Conservation (phyloP, 805 yeast genomes). For the Pichia gijzeniarum region DNA sequence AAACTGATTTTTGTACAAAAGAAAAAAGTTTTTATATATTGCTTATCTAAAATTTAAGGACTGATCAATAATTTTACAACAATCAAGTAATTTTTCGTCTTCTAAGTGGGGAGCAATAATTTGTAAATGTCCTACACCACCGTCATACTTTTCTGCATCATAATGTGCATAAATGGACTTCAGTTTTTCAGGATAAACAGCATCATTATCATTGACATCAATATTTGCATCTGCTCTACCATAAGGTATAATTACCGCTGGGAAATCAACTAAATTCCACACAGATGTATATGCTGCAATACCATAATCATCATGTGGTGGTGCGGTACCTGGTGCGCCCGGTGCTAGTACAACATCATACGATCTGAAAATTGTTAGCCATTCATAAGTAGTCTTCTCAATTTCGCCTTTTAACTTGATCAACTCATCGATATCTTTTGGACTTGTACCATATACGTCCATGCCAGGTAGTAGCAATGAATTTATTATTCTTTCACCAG, state of each 20-base stretch:
- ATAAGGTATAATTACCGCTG: conserved; percentile 58
- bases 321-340: conserved; percentile 61
- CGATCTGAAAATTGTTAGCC: conserved; percentile 40
- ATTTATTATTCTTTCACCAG: conserved; percentile 40
- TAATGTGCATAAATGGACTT: conserved; percentile 14
- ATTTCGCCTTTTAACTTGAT: conserved; percentile 48
- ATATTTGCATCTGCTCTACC: conserved; percentile 46
- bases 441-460: conserved; percentile 42
- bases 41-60: conserved; percentile 14
- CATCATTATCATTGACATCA: conserved; percentile 12
- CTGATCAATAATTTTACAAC: conserved; percentile 25
- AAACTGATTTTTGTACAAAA: neutral
- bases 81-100: conserved; percentile 46
- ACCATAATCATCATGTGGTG: conserved; percentile 44
- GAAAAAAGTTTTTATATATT: too few species aligned
- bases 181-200: conserved; percentile 1
- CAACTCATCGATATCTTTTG: conserved; percentile 48
- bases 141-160: conserved; percentile 38
- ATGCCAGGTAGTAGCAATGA: conserved; percentile 52
- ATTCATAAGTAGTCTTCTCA: conserved; percentile 48
- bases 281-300: conserved; percentile 52
- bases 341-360: conserved; percentile 66
- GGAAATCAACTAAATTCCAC: conserved; percentile 66
- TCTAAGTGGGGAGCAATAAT: conserved; percentile 41
- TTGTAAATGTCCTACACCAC: conserved; percentile 39